Base-by-base conservation (phyloP, 345 rosid species). In the Rhizophora apiculata region DNA sequence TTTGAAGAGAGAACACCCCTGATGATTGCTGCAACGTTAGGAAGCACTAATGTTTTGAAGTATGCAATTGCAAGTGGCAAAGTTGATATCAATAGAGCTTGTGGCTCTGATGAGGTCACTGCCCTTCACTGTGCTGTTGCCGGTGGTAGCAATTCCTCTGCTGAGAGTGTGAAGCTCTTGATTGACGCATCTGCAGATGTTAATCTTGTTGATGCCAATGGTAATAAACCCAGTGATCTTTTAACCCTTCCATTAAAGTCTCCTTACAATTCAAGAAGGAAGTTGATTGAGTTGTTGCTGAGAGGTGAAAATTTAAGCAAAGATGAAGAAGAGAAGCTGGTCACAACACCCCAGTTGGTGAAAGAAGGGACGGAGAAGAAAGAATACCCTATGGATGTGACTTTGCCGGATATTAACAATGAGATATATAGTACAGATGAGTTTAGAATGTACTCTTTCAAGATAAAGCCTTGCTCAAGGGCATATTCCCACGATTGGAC, bases 401-500 rank as follows among this genome's bases (percentile, higher is more conserved):
- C 92, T 0, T 78, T 95, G 31, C 97, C 97, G 13, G 97, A 95
- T 74, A 95, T 95, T 37, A 92, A 92, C 84, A 82, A 84, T 62
- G 97, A 95, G 64, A 73, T 92, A 1, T 95, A 89, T 73, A 86
- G 90, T 48, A 82, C 89, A 0, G 97, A 95, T 58, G 99, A 95
- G 78, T 95, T 92, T 67, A 87, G 97, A 76, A 95, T 95, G 99
- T 95, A 69, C 74, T 82, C 85, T 56, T 95, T 95, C 70, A 95
- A 95, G 86, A 89, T 95, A 24, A 95, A 87, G 85, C 97, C 99
- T 9, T 95, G 99, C 79, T 95, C 99, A 0, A 87, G 99, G 82
- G 99, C 99, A 1, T 95, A 95, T 69, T 91, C 99, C 7, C 99
- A 95, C 63, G 99, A 95, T 52, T 95, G 99, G 99, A 95, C 99